Conservation (phyloP, 352 stramenopile species). For the Phytophthora pini region DNA sequence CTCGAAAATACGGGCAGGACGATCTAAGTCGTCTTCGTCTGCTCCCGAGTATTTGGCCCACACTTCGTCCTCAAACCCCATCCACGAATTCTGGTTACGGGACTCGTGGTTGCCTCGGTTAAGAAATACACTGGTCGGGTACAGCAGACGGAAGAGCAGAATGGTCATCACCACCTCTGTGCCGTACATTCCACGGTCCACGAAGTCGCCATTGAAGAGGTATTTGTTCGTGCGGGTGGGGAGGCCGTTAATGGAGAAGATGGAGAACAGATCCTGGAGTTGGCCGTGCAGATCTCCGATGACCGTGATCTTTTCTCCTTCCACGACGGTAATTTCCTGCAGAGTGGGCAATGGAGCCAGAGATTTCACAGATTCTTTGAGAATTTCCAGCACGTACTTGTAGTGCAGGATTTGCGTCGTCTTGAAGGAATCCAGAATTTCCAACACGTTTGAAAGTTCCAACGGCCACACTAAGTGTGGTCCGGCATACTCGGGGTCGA, state of each 20-base stretch:
- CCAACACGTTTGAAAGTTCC: slow-evolving; percentile 83
- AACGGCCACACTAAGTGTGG: slow-evolving; percentile 87
- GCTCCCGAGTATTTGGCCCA: slow-evolving; percentile 83
- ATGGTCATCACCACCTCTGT: slow-evolving; percentile 88
- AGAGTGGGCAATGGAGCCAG: slow-evolving; percentile 77
- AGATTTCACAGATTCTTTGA: slow-evolving; percentile 72
- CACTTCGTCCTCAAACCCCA: slow-evolving; percentile 93
- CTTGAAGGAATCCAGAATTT: slow-evolving; percentile 93
- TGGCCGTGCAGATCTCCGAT: slow-evolving; percentile 95
- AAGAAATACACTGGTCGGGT: slow-evolving; percentile 87
- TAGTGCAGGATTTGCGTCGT: slow-evolving; percentile 86
- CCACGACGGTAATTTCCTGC: slow-evolving; percentile 85
- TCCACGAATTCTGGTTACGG: slow-evolving; percentile 94
- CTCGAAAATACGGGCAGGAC: slow-evolving; percentile 64
- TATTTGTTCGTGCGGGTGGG: slow-evolving; percentile 93
- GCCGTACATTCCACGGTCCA: slow-evolving; percentile 92
- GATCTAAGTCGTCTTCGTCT: slow-evolving; percentile 57
- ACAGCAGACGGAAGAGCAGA: slow-evolving; percentile 78
- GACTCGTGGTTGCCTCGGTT: slow-evolving; percentile 97
- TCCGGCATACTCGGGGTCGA: slow-evolving; percentile 73
- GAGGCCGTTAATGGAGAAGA: slow-evolving; percentile 94
- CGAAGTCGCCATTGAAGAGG: slow-evolving; percentile 97
- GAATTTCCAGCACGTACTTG: slow-evolving; percentile 91
- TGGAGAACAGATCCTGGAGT: slow-evolving; percentile 94
- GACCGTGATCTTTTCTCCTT: slow-evolving; percentile 92